These are phyloP conservation scores for Vararia minispora DNA, from an alignment of 768 basidiomycete genomes.

Conservation along the genomic window DNA sequence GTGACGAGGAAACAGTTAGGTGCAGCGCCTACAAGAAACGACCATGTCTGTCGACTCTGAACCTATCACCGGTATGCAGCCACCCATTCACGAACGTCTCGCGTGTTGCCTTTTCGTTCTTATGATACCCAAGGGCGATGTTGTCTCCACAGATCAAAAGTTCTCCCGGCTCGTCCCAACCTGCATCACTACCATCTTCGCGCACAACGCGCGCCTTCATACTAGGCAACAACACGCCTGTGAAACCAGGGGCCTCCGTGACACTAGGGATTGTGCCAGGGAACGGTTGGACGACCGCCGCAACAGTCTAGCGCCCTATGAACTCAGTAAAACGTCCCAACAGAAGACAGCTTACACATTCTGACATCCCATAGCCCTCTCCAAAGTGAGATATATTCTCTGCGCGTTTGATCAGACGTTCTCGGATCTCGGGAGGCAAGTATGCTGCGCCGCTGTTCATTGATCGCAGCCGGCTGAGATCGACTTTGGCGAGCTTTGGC, in stretches of 20 bases:
- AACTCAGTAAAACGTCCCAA: background rate
- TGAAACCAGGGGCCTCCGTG: constrained; percentile 28
- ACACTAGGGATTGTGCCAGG: constrained; percentile 4
- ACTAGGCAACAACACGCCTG: constrained; percentile 51
- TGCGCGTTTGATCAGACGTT: constrained; percentile 28
- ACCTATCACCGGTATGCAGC: constrained; percentile 66
- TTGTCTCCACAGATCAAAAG: constrained; percentile 39
- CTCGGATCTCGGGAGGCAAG: constrained; percentile 43
- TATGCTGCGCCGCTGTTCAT: constrained; percentile 54
- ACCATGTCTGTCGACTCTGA: constrained; percentile 47
- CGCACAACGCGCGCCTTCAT: constrained; percentile 47
- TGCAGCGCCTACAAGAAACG: constrained; percentile 47
- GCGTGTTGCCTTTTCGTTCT: constrained; percentile 44
- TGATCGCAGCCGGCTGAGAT: constrained; percentile 38
- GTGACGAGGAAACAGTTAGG: background rate
- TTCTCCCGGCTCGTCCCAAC: constrained; percentile 43
- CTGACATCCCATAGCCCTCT: constrained; percentile 67
- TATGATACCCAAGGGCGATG: constrained; percentile 54
- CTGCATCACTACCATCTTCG: constrained; percentile 37
- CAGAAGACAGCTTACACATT: constrained; percentile 34
- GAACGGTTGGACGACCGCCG: too few relatives aligned
- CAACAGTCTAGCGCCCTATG: too few relatives aligned
- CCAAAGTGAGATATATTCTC: constrained; percentile 16
- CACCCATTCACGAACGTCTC: constrained; percentile 60
- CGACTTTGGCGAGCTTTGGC: constrained; percentile 30